Evolutionary conservation across 2,329 filamentous ascomycete genomes (phyloP).

Genomic region (Colletotrichum brevisporum): DNA sequence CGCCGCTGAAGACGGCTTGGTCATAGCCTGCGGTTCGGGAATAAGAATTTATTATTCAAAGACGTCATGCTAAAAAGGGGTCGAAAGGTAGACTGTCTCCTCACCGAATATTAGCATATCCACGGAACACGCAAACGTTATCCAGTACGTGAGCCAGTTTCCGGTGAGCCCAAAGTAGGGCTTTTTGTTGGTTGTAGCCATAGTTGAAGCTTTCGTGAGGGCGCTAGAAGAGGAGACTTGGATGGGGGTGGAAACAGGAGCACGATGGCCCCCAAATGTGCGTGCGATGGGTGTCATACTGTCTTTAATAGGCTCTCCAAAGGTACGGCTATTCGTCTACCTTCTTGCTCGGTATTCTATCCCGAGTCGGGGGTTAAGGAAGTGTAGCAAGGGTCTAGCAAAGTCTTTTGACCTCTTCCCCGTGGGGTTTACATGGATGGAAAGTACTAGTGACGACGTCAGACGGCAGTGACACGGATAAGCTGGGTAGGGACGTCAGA

Average conservation of each 20-base stretch:
- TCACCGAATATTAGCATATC: constrained; percentile 32
- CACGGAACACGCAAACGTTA: constrained; percentile 28
- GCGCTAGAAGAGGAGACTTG: not conserved
- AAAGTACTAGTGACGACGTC: too few species aligned
- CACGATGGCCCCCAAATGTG: not conserved
- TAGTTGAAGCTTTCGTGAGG: not conserved
- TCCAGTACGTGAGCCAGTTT: constrained; percentile 28
- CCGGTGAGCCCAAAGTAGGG: constrained; percentile 34
- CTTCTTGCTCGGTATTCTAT: not conserved
- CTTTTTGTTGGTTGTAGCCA: not conserved
- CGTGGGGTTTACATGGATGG: not conserved
- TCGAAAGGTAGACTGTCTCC: too few species aligned
- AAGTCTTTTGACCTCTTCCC: not conserved
- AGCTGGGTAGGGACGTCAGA: not conserved
- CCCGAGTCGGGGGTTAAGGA: not conserved
- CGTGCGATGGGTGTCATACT: not conserved
- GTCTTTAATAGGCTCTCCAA: not conserved
- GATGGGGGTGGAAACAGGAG: too few species aligned
- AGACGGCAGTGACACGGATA: too few species aligned
- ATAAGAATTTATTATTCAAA: too few species aligned
- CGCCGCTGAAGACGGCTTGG: constrained; percentile 67
- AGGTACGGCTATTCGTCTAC: not conserved
- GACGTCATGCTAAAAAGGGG: too few species aligned
- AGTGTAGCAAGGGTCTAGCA: not conserved
- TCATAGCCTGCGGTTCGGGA: constrained; percentile 47